Evolutionary conservation across 108 stramenopile species (phyloP).

Genomic region (Pseudonitzschia multiseries): DNA sequence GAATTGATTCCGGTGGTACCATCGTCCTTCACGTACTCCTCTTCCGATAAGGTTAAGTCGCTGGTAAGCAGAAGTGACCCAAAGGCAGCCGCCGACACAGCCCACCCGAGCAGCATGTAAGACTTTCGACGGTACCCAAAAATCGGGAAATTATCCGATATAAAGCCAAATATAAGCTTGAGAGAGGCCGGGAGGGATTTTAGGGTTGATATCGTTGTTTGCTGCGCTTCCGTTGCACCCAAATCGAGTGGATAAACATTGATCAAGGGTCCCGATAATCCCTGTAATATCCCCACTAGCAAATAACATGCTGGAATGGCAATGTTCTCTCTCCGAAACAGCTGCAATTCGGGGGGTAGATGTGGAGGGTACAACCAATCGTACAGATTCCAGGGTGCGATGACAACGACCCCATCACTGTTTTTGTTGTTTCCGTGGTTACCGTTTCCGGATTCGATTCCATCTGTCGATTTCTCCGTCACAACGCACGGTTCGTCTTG

Average conservation of each 20-base stretch:
- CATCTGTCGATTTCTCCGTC: not conserved
- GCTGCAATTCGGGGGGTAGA: slow-evolving; percentile 65
- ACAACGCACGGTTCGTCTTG: slow-evolving; percentile 6
- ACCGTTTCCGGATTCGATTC: not conserved
- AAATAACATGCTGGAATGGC: slow-evolving; percentile 84
- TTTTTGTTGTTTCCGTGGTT: not conserved
- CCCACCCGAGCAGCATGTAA: slow-evolving; percentile 81
- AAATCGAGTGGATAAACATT: slow-evolving; percentile 83
- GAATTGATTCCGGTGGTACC: slow-evolving; percentile 1
- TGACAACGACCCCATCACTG: not conserved
- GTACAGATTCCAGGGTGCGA: slow-evolving; percentile 32
- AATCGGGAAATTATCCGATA: slow-evolving; percentile 71
- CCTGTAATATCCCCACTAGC: slow-evolving; percentile 73
- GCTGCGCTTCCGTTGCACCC: slow-evolving; percentile 79
- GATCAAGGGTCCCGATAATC: slow-evolving; percentile 70
- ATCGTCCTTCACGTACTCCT: slow-evolving; percentile 22
- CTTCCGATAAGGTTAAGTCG: slow-evolving; percentile 37
- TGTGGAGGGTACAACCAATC: slow-evolving; percentile 63
- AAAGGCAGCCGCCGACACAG: slow-evolving; percentile 53
- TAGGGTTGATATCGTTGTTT: slow-evolving; percentile 62
- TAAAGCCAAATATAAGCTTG: slow-evolving; percentile 78
- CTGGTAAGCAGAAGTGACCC: slow-evolving; percentile 42
- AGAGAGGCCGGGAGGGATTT: slow-evolving; percentile 68
- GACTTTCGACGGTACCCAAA: slow-evolving; percentile 73
- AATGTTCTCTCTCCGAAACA: slow-evolving; percentile 75